These are phyloP conservation scores for Athelia psychrophila DNA, from an alignment of 1,284 basidiomycete genomes.

Conservation along the genomic window DNA sequence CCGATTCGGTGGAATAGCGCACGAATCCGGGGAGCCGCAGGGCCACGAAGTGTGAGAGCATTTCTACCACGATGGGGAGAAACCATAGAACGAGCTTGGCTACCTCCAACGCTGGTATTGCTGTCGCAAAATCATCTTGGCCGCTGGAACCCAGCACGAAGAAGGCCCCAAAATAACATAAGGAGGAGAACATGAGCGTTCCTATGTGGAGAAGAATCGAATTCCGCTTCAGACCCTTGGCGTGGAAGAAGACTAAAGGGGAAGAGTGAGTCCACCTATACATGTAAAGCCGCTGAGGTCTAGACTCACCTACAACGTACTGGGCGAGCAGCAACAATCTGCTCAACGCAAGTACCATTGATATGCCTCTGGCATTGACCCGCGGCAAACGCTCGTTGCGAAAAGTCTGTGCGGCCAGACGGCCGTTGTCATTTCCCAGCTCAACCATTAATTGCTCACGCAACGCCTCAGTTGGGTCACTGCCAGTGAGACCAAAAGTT, in stretches of 20 bases:
- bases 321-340: not conserved
- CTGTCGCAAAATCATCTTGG: not conserved
- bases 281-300: not conserved
- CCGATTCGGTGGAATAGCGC: not conserved
- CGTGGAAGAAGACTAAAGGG: not conserved
- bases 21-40: not conserved
- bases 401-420: not conserved
- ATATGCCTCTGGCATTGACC: not conserved
- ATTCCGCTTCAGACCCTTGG: not conserved
- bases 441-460: not conserved
- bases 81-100: not conserved
- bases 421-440: not conserved
- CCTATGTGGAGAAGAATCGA: not conserved
- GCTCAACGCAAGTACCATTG: not conserved
- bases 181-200: not conserved
- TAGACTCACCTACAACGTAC: not conserved
- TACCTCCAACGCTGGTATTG: not conserved
- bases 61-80: not conserved
- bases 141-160: not conserved
- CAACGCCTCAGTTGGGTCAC: not conserved
- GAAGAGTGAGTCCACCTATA: not conserved
- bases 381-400: not conserved
- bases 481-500: not conserved
- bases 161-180: not conserved
- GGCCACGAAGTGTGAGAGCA: not conserved